These are phyloP conservation scores for Tuber borchii DNA, from an alignment of 495 filamentous ascomycete genomes.

Conservation along the genomic window DNA sequence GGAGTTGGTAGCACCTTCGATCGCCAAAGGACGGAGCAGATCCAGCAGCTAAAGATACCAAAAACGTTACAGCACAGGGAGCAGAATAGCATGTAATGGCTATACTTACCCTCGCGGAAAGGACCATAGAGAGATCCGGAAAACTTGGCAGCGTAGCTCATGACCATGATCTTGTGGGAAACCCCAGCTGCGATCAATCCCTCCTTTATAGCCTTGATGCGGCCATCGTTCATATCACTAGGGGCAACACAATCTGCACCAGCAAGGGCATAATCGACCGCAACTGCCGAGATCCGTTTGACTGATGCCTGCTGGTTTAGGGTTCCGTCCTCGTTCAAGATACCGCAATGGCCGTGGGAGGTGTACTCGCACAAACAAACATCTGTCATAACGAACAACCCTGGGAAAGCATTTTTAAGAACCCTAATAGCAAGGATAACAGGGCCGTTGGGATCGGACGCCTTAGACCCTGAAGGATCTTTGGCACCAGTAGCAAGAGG, in stretches of 20 bases:
- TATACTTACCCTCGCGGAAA: conserved; percentile 62
- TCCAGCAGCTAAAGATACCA: conserved; percentile 57
- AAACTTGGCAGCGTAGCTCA: conserved; percentile 98
- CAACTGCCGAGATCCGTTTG: conserved; percentile 87
- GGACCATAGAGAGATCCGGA: conserved; percentile 93
- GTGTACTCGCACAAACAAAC: conserved; percentile 99
- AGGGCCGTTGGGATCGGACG: conserved; percentile 86
- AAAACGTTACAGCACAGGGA: not conserved
- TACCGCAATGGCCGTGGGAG: conserved; percentile 96
- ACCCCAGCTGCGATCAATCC: conserved; percentile 89
- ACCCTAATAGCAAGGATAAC: conserved; percentile 80
- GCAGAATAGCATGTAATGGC: not conserved
- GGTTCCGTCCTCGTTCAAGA: conserved; percentile 80
- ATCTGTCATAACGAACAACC: conserved; percentile 81
- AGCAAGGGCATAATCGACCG: conserved; percentile 83
- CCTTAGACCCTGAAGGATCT: conserved; percentile 84
- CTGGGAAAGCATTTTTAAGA: conserved; percentile 72
- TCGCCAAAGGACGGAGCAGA: conserved; percentile 91
- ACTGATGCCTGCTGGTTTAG: conserved; percentile 89
- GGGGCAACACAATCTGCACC: conserved; percentile 96
- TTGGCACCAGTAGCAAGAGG: conserved; percentile 72
- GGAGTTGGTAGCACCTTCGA: conserved; percentile 91
- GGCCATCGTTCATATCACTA: conserved; percentile 97
- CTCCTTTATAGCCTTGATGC: conserved; percentile 90
- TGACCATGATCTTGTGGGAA: conserved; percentile 79